phyloP scores from a whole-genome alignment of 768 basidiomycete species.

The Xerocomus spinulosus region DNA sequence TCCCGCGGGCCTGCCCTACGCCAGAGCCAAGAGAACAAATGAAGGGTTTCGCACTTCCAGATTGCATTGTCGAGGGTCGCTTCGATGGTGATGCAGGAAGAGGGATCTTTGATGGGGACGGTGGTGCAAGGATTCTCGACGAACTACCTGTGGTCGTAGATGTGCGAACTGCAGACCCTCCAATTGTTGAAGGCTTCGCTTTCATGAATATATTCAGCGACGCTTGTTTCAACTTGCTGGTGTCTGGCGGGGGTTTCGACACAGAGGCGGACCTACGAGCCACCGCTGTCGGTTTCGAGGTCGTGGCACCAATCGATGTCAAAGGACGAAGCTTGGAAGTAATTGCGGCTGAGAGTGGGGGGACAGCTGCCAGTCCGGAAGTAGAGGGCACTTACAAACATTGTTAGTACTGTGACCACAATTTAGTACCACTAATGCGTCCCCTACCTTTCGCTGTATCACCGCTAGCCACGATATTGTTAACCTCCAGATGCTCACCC shows the following conservation, averaged over 20 bases:
- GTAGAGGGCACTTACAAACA: conserved; percentile 1
- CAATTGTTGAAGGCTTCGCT: not conserved
- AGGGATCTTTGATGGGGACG: conserved; percentile 30
- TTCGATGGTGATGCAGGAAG: conserved; percentile 21
- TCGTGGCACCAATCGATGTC: conserved; percentile 1
- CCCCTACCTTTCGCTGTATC: conserved; percentile 2
- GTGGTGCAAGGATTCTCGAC: conserved; percentile 3
- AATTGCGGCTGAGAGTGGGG: not conserved
- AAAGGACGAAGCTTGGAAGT: conserved; percentile 6
- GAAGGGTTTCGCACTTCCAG: conserved; percentile 1
- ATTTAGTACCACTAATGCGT: no score
- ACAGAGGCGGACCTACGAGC: conserved; percentile 8
- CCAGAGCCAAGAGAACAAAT: conserved; percentile 5
- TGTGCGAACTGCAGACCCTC: not conserved
- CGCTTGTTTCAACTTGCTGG: conserved; percentile 21
- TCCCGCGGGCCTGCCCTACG: not conserved
- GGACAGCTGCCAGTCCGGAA: not conserved
- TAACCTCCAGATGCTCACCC: not conserved
- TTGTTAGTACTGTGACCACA: not conserved
- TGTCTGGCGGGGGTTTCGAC: conserved; percentile 9
- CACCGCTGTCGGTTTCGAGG: not conserved
- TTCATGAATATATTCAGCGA: conserved; percentile 25
- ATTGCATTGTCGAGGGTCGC: conserved; percentile 7
- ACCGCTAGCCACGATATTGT: not conserved
- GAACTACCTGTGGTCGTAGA: conserved; percentile 7